phyloP scores from a whole-genome alignment of 805 yeast species.

The Yarrowia sp. region DNA sequence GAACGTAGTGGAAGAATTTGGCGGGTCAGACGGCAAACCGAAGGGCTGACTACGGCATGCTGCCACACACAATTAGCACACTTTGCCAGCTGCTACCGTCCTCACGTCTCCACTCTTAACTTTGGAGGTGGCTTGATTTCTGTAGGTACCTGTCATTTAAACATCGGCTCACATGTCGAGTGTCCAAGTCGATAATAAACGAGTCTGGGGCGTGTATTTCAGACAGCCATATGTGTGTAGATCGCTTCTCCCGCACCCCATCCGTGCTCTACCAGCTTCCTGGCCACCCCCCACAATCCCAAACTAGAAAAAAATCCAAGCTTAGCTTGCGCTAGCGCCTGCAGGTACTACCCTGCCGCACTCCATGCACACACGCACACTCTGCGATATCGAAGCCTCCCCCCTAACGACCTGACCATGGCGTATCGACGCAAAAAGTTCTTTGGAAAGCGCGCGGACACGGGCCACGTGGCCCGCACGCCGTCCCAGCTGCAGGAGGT shows the following conservation, averaged over 20 bases:
- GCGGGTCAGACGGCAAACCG: too few species aligned
- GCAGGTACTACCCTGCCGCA: conserved; percentile 26
- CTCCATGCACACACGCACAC: conserved; percentile 16
- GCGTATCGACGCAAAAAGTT: conserved; percentile 26
- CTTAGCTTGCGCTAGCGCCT: conserved; percentile 25
- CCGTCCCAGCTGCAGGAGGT: conserved; percentile 26
- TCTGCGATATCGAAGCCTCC: neutral
- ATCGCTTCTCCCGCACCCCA: too few species aligned
- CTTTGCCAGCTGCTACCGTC: too few species aligned
- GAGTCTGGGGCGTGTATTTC: too few species aligned
- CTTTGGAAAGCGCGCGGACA: conserved; percentile 12
- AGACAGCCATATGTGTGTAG: too few species aligned
- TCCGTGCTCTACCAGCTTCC: neutral
- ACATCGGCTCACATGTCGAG: neutral
- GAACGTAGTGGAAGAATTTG: neutral
- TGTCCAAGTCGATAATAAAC: too few species aligned
- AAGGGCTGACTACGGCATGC: too few species aligned
- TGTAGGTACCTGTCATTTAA: conserved; percentile 13
- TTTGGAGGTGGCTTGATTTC: conserved; percentile 3
- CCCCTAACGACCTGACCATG: conserved; percentile 4
- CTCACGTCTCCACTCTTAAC: neutral
- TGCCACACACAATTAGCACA: too few species aligned
- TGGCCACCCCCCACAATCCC: neutral
- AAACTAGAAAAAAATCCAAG: neutral
- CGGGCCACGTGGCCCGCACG: conserved; percentile 19